Conservation (phyloP, 768 basidiomycete species). For the Russula griseocarnosa region DNA sequence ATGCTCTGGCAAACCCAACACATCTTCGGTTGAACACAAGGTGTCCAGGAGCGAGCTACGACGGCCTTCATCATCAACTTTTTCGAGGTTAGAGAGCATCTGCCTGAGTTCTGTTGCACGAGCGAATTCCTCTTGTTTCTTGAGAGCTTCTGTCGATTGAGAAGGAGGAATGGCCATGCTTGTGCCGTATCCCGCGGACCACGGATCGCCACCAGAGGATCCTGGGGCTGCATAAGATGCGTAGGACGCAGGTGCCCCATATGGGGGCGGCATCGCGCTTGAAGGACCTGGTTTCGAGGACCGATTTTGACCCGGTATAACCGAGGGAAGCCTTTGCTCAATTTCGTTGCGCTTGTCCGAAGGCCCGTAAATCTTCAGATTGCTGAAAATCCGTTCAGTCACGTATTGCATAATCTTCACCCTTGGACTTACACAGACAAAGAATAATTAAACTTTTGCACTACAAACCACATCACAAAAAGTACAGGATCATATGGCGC, state of each 20-base stretch:
- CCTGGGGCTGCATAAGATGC: background rate
- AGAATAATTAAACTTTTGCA: conserved; percentile 48
- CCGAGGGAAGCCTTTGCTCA: conserved; percentile 69
- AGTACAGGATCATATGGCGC: background rate
- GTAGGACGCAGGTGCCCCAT: conserved; percentile 1
- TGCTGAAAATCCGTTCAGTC: conserved; percentile 39
- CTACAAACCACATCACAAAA: conserved; percentile 31
- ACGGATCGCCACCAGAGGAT: background rate
- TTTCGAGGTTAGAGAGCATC: conserved; percentile 64
- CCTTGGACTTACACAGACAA: conserved; percentile 53
- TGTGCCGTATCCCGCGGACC: background rate
- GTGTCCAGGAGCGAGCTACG: conserved; percentile 68
- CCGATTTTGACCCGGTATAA: conserved; percentile 63
- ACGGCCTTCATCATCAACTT: conserved; percentile 72
- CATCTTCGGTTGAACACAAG: conserved; percentile 63
- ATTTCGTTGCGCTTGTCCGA: conserved; percentile 55
- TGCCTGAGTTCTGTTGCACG: conserved; percentile 66
- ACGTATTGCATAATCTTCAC: background rate
- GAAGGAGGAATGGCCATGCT: background rate
- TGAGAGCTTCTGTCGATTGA: conserved; percentile 36
- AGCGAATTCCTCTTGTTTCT: conserved; percentile 48
- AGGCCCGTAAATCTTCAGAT: conserved; percentile 67
- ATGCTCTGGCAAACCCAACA: conserved; percentile 66
- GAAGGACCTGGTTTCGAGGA: conserved; percentile 36
- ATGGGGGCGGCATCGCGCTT: background rate